phyloP scores from a whole-genome alignment of 345 rosid species.

The Linum usitatissimum region DNA sequence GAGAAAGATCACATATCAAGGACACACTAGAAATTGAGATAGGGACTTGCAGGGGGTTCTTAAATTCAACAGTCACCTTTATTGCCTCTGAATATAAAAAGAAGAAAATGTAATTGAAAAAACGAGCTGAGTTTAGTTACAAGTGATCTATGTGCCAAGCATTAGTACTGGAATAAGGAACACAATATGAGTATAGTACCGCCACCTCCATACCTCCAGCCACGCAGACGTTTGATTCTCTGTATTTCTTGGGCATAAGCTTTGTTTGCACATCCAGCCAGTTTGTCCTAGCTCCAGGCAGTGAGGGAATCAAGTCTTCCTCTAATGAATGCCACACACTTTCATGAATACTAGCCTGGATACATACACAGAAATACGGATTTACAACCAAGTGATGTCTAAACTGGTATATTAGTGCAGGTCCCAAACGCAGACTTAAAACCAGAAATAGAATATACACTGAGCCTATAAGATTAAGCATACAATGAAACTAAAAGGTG shows the following conservation, averaged over 20 bases:
- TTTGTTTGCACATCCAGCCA: conserved; percentile 95
- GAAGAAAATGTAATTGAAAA: conserved; percentile 2
- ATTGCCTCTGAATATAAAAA: conserved; percentile 53
- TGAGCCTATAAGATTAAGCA: not conserved
- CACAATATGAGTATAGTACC: conserved; percentile 15
- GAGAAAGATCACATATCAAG: conserved; percentile 64
- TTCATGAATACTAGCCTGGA: conserved; percentile 65
- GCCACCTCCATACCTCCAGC: conserved; percentile 85
- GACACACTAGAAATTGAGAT: conserved; percentile 60
- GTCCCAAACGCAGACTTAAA: not conserved
- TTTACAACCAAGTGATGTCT: not conserved
- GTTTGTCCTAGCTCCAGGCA: conserved; percentile 56
- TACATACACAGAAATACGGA: not conserved
- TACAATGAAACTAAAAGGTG: not conserved
- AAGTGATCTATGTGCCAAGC: not conserved
- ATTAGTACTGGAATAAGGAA: not conserved
- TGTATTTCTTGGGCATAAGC: conserved; percentile 46
- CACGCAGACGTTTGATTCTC: conserved; percentile 79
- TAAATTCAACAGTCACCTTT: conserved; percentile 61
- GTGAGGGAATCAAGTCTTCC: conserved; percentile 80
- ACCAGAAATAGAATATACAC: not conserved
- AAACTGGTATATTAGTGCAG: not conserved
- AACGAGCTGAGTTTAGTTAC: no score
- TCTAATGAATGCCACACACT: conserved; percentile 77
- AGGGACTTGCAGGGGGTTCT: conserved; percentile 71